A percentile compares a stretch with the other conserved stretches of the same genome.
These are phyloP conservation scores for Umbelopsis isabellina DNA, from an alignment of 192 early-diverging fungal genomes.

Conservation along the genomic window DNA sequence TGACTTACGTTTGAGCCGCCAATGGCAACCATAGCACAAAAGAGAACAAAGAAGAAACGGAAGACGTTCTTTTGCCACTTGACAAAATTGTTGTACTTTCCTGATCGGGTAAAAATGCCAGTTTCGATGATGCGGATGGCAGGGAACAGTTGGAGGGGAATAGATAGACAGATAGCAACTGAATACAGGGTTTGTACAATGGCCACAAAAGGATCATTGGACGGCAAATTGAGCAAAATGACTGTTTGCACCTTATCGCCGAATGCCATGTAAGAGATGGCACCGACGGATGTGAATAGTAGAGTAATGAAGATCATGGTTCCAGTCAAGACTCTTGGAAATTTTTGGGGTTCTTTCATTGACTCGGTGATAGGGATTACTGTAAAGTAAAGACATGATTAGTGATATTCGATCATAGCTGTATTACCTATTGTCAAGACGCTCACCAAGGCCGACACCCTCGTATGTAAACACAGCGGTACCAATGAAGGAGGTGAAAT, in stretches of 20 bases:
- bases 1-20: slow-evolving; percentile 58
- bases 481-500: slow-evolving; percentile 89
- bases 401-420: not conserved
- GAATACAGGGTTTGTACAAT: slow-evolving; percentile 85
- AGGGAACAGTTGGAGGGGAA: slow-evolving; percentile 92
- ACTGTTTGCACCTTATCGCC: slow-evolving; percentile 85
- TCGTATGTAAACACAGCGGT: slow-evolving; percentile 93
- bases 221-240: slow-evolving; percentile 86
- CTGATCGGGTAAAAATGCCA: slow-evolving; percentile 80
- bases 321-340: slow-evolving; percentile 78
- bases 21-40: slow-evolving; percentile 76
- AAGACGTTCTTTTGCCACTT: slow-evolving; percentile 90
- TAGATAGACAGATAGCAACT: slow-evolving; percentile 91
- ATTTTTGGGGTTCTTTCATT: slow-evolving; percentile 93
- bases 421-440: not conserved
- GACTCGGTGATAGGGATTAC: slow-evolving; percentile 82
- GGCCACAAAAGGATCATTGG: slow-evolving; percentile 61
- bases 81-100: slow-evolving; percentile 75
- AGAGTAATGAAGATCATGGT: slow-evolving; percentile 79
- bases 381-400: slow-evolving; percentile 11
- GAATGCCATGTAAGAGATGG: slow-evolving; percentile 84
- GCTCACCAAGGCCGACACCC: slow-evolving; percentile 74
- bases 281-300: slow-evolving; percentile 82
- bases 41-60: slow-evolving; percentile 65
- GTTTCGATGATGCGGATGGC: slow-evolving; percentile 92